Conservation (phyloP, 371 early-diverging fungal species). For the Dichotomocladium elegans region DNA sequence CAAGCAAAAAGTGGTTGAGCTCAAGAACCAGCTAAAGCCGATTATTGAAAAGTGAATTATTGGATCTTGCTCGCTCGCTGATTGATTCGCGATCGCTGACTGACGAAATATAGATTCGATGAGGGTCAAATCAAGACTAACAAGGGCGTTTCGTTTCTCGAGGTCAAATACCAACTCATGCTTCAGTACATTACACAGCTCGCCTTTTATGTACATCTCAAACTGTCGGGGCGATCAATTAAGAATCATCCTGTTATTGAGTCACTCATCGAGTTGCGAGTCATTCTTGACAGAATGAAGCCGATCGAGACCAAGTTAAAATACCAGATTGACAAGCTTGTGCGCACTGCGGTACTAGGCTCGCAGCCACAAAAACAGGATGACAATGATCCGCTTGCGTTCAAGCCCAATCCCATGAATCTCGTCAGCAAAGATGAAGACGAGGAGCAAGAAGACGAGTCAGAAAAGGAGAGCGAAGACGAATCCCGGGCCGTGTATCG, state of each 20-base stretch:
- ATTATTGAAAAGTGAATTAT: conserved; percentile 44
- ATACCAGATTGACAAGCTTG: conserved; percentile 95
- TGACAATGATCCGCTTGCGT: conserved; percentile 71
- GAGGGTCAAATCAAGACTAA: conserved; percentile 63
- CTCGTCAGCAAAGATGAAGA: conserved; percentile 48
- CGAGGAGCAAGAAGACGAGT: conserved; percentile 41
- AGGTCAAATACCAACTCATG: conserved; percentile 82
- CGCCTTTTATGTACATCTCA: conserved; percentile 67
- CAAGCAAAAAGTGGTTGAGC: conserved; percentile 49
- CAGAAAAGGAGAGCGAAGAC: conserved; percentile 3
- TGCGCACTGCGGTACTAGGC: conserved; percentile 68
- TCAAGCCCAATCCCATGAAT: conserved; percentile 83
- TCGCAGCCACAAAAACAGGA: conserved; percentile 17
- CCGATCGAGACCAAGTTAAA: conserved; percentile 91
- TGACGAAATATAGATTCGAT: conserved; percentile 28
- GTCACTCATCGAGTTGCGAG: conserved; percentile 74
- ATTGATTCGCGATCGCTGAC: background rate
- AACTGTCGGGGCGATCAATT: conserved; percentile 69
- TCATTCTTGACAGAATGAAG: conserved; percentile 87
- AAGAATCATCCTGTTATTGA: conserved; percentile 64
- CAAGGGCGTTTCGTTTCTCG: conserved; percentile 81
- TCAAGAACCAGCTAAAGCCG: conserved; percentile 50
- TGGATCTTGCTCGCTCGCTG: background rate
- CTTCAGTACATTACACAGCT: conserved; percentile 86
- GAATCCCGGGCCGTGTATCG: conserved; percentile 58